Base-by-base conservation (phyloP, 345 rosid genomes). In the Brassica carinata region DNA sequence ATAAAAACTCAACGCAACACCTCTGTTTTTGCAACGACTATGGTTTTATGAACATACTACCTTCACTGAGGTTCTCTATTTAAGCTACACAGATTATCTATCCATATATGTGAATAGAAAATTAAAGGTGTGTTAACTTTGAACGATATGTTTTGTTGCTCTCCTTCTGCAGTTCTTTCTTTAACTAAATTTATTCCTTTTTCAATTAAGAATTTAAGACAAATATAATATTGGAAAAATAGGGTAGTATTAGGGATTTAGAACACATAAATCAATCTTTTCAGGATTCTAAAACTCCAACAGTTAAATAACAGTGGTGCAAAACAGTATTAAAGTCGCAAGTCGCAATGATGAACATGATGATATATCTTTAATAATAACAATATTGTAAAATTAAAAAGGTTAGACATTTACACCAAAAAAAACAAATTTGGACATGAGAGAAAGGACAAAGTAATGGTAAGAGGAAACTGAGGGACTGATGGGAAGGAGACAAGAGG, bases 231-330 rank as follows among this genome's bases (percentile, higher is more conserved):
- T 36, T 36, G 26, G 14, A 18, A 15, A 51, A 40, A 26, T 75
- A 80, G 72, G 51, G 72, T 75, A 18, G 31, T 48, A 62, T 51
- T 15, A 68, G 70, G 58, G 62, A 43, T 8, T 51, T 48, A 51
- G 83, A 74, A 51, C 61, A 69, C 68, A 38, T 55, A 5, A 80
- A 38, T 75, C 69, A 75, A 70, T 70, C 73, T 75, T 70, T 53
- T 75, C 80, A 70, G 38, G 23, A 75, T 53, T 80, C 83, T 80
- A 70, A 75, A 75, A 75, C 79, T 80, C 63, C 76, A 70, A 80
- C 83, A 80, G 83, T 80, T 80, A 75, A 70, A 80, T 75, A 80
- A 80, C 83, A 80, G 83, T 75, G 23, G 76, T 70, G 15, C 36
- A 75, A 3, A 80, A 81, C 77, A 75, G 80, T 81, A 5, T 29